Evolutionary conservation across 164 flowering plant genomes (phyloP).

Genomic region (Piper betle): DNA sequence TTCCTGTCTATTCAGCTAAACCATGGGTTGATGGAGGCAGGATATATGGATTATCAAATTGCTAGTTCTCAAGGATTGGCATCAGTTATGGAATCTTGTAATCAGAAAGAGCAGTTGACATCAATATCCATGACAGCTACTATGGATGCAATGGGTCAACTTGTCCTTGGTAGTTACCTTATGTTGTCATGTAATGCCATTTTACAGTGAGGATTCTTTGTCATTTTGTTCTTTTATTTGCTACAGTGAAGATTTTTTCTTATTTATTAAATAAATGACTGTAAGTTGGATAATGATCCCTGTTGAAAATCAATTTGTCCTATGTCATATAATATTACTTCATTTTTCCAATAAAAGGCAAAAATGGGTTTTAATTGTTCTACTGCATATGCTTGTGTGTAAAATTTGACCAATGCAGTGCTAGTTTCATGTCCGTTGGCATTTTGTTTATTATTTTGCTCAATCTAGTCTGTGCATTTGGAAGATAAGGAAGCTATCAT

Average conservation of each 20-base stretch:
- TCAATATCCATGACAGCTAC: conserved; percentile 94
- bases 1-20: conserved; percentile 41
- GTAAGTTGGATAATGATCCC: neutral
- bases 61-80: conserved; percentile 5
- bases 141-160: conserved; percentile 54
- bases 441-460: neutral
- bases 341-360: too few relatives aligned
- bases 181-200: neutral
- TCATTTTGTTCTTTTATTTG: too few relatives aligned
- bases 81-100: conserved; percentile 16
- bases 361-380: too few relatives aligned
- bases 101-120: conserved; percentile 23
- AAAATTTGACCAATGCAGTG: neutral
- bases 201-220: too few relatives aligned
- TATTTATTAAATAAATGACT: neutral
- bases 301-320: too few relatives aligned
- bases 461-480: neutral
- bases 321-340: too few relatives aligned
- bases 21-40: conserved; percentile 92
- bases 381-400: neutral
- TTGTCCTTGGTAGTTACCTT: conserved; percentile 56
- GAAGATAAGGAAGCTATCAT: neutral
- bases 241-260: too few relatives aligned
- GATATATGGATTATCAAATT: conserved; percentile 48
- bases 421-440: neutral